Percentiles rank a stretch among this genome's conserved stretches.
phyloP scores from a whole-genome alignment of 768 basidiomycete species.

The Dendrothele bispora region DNA sequence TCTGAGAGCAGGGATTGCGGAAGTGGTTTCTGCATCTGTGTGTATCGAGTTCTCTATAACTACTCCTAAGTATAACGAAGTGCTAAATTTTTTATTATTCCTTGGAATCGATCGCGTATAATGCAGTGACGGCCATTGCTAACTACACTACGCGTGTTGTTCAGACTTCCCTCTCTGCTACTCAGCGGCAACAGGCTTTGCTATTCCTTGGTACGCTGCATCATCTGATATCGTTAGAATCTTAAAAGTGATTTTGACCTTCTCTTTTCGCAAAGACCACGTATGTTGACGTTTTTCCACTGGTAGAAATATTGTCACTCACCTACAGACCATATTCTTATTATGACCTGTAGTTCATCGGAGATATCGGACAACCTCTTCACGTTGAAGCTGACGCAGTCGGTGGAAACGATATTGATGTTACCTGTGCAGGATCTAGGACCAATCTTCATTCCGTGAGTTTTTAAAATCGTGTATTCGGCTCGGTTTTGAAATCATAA shows the following conservation, averaged over 20 bases:
- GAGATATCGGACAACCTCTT: constrained; percentile 51
- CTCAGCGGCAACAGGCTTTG: constrained; percentile 50
- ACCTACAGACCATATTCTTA: too few species aligned
- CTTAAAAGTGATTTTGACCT: background rate
- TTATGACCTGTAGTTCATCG: constrained; percentile 41
- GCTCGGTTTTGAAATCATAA: constrained; percentile 1
- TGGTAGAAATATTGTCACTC: background rate
- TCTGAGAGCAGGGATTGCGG: constrained; percentile 45
- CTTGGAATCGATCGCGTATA: background rate
- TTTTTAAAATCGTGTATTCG: too few species aligned
- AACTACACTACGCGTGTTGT: constrained; percentile 57
- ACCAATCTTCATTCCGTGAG: constrained; percentile 46
- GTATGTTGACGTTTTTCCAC: background rate
- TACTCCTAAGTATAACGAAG: constrained; percentile 1
- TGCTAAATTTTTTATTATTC: too few species aligned
- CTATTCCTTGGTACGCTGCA: constrained; percentile 44
- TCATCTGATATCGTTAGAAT: background rate
- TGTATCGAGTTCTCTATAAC: constrained; percentile 28
- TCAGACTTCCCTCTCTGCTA: constrained; percentile 37
- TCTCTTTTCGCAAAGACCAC: background rate
- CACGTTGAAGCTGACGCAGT: constrained; percentile 43
- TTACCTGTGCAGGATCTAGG: constrained; percentile 35
- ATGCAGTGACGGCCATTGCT: constrained; percentile 51
- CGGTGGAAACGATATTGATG: constrained; percentile 45
- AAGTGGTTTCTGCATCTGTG: constrained; percentile 37